phyloP scores from a whole-genome alignment of 148 eudicot species.

The Persicaria tinctoria region DNA sequence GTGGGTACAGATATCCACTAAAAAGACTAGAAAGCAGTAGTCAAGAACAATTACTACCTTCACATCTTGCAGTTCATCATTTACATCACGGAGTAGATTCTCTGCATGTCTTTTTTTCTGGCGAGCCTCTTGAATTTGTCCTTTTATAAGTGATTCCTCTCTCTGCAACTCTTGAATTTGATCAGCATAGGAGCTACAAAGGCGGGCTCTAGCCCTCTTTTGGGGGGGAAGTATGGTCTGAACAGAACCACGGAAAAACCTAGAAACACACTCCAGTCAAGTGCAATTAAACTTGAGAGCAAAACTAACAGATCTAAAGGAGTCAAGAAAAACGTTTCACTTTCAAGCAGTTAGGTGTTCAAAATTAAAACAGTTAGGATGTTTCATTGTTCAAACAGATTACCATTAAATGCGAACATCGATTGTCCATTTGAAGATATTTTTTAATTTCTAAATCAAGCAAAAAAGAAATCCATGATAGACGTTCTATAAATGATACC shows the following conservation, averaged over 20 bases:
- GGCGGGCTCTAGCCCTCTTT: slow-evolving; percentile 53
- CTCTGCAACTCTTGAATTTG: slow-evolving; percentile 55
- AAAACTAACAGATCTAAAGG: neutral
- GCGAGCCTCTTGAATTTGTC: slow-evolving; percentile 33
- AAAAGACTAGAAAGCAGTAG: neutral
- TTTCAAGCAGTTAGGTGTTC: neutral
- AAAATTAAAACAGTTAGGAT: neutral
- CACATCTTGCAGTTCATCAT: slow-evolving; percentile 26
- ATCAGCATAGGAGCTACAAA: slow-evolving; percentile 76
- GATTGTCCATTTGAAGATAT: neutral
- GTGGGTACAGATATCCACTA: neutral
- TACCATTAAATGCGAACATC: neutral
- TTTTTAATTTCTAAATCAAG: neutral
- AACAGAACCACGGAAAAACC: slow-evolving; percentile 88
- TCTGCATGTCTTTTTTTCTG: slow-evolving; percentile 54
- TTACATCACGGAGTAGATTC: slow-evolving; percentile 29
- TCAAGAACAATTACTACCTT: slow-evolving; percentile 41
- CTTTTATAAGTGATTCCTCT: slow-evolving; percentile 33
- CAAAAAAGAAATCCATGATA: neutral
- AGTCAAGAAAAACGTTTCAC: neutral
- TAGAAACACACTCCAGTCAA: slow-evolving; percentile 16
- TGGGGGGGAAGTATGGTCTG: slow-evolving; percentile 84
- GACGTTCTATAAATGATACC: too few relatives aligned
- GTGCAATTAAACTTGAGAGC: neutral
- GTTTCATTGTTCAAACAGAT: neutral